Evolutionary conservation across 768 basidiomycete genomes (phyloP).

Genomic region (Suillus alpinus): DNA sequence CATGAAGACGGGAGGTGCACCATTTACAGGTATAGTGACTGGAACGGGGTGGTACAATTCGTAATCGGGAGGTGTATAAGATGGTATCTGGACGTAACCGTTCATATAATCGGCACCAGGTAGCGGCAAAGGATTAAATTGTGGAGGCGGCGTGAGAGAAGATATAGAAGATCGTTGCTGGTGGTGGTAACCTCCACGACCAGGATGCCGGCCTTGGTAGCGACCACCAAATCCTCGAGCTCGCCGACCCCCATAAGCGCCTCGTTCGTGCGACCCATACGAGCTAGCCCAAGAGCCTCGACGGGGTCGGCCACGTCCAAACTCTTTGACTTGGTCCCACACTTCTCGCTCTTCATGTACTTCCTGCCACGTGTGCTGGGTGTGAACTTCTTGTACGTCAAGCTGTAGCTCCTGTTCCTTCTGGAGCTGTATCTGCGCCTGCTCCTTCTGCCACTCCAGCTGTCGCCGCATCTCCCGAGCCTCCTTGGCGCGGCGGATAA

Average conservation of each 20-base stretch:
- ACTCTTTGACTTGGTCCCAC: conserved; percentile 23
- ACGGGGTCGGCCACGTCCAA: conserved; percentile 23
- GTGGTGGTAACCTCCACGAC: conserved; percentile 34
- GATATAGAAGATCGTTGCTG: conserved; percentile 31
- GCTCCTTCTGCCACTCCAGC: conserved; percentile 12
- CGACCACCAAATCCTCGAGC: conserved; percentile 39
- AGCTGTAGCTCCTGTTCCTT: conserved; percentile 15
- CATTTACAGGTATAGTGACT: conserved; percentile 18
- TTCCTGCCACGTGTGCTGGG: conserved; percentile 22
- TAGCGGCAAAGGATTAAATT: conserved; percentile 30
- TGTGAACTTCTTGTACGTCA: conserved; percentile 8
- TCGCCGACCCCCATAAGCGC: conserved; percentile 27
- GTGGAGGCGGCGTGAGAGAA: conserved; percentile 28
- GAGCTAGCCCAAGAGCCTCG: conserved; percentile 30
- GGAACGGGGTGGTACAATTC: conserved; percentile 26
- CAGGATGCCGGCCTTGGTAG: conserved; percentile 33
- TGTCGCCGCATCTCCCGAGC: conserved; percentile 23
- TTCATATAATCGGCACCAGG: conserved; percentile 19
- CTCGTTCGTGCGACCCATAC: conserved; percentile 29
- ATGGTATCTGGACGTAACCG: conserved; percentile 25
- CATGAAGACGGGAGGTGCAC: conserved; percentile 36
- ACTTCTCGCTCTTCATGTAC: conserved; percentile 20
- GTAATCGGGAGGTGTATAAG: conserved; percentile 31
- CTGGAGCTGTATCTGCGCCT: conserved; percentile 12
- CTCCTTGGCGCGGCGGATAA: conserved; percentile 28